These are phyloP conservation scores for Mentha longifolia DNA, from an alignment of 257 asterid species.

Conservation along the genomic window DNA sequence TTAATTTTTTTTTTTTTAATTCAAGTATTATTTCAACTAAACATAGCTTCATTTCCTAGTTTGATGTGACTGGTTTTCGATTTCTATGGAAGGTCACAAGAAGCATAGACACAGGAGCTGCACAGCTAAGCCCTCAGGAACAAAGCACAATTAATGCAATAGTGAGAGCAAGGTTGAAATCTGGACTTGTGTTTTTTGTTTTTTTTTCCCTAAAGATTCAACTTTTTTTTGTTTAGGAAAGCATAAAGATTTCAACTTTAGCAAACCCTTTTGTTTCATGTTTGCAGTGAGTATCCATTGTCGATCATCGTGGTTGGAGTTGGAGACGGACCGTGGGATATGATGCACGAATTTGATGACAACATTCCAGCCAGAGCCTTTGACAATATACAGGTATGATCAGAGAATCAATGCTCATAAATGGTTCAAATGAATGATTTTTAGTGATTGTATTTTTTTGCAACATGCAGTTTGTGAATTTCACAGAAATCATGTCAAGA, in stretches of 20 bases:
- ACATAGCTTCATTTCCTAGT: not conserved
- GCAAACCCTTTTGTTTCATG: not conserved
- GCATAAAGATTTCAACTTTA: not conserved
- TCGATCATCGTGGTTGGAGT: slow-evolving; percentile 93
- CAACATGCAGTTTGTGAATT: slow-evolving; percentile 76
- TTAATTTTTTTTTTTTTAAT: not conserved
- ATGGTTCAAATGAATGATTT: not conserved
- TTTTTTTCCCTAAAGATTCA: not conserved
- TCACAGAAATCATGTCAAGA: slow-evolving; percentile 88
- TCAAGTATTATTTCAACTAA: not conserved
- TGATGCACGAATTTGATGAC: slow-evolving; percentile 87
- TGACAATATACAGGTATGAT: slow-evolving; percentile 82
- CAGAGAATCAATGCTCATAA: not conserved
- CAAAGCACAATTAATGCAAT: slow-evolving; percentile 75
- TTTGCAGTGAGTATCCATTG: slow-evolving; percentile 72
- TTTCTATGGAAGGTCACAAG: slow-evolving; percentile 62
- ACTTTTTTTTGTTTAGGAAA: not conserved
- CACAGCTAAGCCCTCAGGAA: slow-evolving; percentile 79
- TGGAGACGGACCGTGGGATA: slow-evolving; percentile 98
- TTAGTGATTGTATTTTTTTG: slow-evolving; percentile 5
- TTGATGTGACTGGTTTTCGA: not conserved
- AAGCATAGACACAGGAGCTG: slow-evolving; percentile 68
- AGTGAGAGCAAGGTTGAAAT: slow-evolving; percentile 78
- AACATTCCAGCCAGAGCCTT: slow-evolving; percentile 82
- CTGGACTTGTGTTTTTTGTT: too few species aligned